These are phyloP conservation scores for Beauveria bassiana DNA, from an alignment of 2,329 filamentous ascomycete genomes.

Conservation along the genomic window DNA sequence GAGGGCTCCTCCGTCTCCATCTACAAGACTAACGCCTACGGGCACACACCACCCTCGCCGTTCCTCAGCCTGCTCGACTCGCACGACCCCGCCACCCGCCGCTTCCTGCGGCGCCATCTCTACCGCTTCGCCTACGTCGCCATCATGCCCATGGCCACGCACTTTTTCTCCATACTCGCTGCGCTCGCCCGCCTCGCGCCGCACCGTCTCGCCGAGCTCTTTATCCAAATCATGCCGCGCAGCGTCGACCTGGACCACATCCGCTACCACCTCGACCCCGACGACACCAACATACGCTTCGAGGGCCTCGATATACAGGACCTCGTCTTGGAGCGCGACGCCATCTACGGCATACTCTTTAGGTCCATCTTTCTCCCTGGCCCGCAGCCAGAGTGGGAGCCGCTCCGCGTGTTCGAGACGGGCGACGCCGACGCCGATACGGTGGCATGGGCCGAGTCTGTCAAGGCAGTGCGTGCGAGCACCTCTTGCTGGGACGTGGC, in stretches of 20 bases:
- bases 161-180: slow-evolving; percentile 31
- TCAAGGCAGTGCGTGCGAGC: slow-evolving; percentile 31
- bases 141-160: slow-evolving; percentile 58
- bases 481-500: slow-evolving; percentile 35
- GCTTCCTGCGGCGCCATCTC: slow-evolving; percentile 33
- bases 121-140: slow-evolving; percentile 51
- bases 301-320: slow-evolving; percentile 32
- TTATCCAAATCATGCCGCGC: slow-evolving; percentile 40
- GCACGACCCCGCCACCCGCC: slow-evolving; percentile 23
- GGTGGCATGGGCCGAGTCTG: slow-evolving; percentile 39
- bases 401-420: slow-evolving; percentile 40
- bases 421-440: slow-evolving; percentile 36
- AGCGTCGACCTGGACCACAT: slow-evolving; percentile 30
- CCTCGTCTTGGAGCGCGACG: slow-evolving; percentile 47
- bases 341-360: slow-evolving; percentile 40
- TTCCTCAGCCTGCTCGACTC: slow-evolving; percentile 31
- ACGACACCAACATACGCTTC: background rate
- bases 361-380: slow-evolving; percentile 26
- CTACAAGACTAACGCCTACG: slow-evolving; percentile 37
- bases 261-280: background rate
- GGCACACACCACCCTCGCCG: slow-evolving; percentile 34
- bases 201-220: slow-evolving; percentile 38
- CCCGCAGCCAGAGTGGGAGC: slow-evolving; percentile 26
- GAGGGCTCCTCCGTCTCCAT: slow-evolving; percentile 67
- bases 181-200: background rate